These are phyloP conservation scores for Epichloe sibirici DNA, from an alignment of 2,329 filamentous ascomycete species.

Conservation along the genomic window DNA sequence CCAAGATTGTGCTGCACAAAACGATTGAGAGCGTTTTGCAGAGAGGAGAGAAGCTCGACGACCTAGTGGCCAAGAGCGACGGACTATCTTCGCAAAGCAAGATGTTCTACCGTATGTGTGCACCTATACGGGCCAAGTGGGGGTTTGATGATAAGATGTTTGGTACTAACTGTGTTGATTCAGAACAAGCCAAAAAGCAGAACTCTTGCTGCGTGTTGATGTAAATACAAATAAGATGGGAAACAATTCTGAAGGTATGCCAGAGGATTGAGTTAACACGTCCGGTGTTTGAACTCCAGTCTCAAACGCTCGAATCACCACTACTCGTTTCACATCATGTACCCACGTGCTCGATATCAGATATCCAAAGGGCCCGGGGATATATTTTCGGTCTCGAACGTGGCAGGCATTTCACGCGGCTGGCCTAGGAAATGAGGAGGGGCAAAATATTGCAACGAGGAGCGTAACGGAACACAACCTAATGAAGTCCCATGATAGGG, in stretches of 20 bases:
- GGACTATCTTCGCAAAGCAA: constrained; percentile 85
- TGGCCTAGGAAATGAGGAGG: not conserved
- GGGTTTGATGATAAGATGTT: not conserved
- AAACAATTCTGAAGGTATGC: not conserved
- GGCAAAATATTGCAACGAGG: not conserved
- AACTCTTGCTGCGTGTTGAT: constrained; percentile 65
- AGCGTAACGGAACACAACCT: not conserved
- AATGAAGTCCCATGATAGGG: not conserved
- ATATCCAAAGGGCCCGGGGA: not conserved
- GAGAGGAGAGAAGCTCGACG: constrained; percentile 93
- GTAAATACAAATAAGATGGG: constrained; percentile 26
- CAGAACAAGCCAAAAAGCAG: constrained; percentile 63
- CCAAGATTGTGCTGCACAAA: constrained; percentile 94
- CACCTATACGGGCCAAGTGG: not conserved
- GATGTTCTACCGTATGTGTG: constrained; percentile 77
- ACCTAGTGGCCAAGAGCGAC: constrained; percentile 85
- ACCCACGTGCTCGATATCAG: not conserved
- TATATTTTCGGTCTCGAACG: not conserved
- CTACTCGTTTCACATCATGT: not conserved
- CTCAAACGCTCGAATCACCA: not conserved
- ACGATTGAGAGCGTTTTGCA: constrained; percentile 82
- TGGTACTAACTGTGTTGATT: constrained; percentile 3
- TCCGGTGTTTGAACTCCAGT: not conserved
- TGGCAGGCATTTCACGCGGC: not conserved
- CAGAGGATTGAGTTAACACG: not conserved